Base-by-base conservation (phyloP, 2,329 filamentous ascomycete genomes). In the Diaporthe citriasiana region DNA sequence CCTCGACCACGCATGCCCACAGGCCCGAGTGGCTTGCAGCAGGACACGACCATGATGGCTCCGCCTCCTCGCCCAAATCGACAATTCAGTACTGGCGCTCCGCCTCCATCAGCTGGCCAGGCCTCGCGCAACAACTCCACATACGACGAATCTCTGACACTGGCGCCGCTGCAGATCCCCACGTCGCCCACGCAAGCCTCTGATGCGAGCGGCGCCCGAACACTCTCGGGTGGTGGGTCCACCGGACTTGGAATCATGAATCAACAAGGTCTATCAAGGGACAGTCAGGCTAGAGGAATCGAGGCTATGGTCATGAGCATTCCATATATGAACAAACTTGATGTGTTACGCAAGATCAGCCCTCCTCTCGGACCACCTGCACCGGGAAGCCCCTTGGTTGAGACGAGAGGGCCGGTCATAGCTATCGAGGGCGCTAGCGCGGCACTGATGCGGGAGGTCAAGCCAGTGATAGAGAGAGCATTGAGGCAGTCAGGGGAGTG, bases 301-400 rank as follows among this genome's bases (percentile, higher is more conserved):
- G 91, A 93, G 78, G 90, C 92, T 10, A 92, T 93, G 84, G 90
- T 95, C 74, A 94, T 94, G 91, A 90, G 88, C 35, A 93, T 97
- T 69, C 89, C 93, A 0, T 93, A 93, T 78, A 83, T 91, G 57
- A 91, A 91, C 77, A 98, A 97, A 82, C 90, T 98, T 78, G 91
- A 91, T 65, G 88, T 96, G 2, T 86, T 98, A 45, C 88, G 91
- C 22, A 92, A 91, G 75, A 94, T 98, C 77, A 93, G 93, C 59
- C 93, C 93, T 33, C 91, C 94, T 0, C 85, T 94, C 19, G 83
- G 84, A 8, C 78, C 84, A 22, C 79, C 84, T 1, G 81, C 82
- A 17, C 50, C 71, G 8, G 72, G 47, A 19, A 78, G 78, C 5
- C 76, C 79, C 4, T 76, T 76, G 1, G 80, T 83, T 74, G 83